Conservation (phyloP, 768 basidiomycete genomes). For the Pleurotus pulmonarius region DNA sequence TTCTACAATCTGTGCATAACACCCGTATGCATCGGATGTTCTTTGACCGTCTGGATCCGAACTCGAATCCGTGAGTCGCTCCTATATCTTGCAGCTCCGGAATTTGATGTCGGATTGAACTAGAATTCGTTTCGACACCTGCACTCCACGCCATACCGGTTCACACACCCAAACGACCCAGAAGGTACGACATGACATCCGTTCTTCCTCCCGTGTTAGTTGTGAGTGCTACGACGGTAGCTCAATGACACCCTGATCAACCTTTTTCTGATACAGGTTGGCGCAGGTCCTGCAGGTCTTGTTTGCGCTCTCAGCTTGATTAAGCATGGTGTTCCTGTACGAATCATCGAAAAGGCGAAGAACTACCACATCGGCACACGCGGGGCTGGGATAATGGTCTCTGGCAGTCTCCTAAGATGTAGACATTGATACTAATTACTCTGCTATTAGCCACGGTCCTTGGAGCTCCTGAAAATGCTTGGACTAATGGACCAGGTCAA, state of each 20-base stretch:
- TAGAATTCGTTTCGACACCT: too few relatives aligned
- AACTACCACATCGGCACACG: conserved; percentile 11
- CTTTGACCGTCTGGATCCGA: too few relatives aligned
- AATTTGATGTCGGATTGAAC: too few relatives aligned
- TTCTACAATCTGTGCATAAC: too few relatives aligned
- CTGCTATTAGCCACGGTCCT: conserved; percentile 16
- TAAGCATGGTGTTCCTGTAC: conserved; percentile 28
- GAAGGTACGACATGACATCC: not conserved
- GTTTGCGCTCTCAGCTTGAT: conserved; percentile 11
- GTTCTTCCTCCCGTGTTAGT: not conserved
- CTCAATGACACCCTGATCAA: too few relatives aligned
- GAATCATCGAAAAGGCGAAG: conserved; percentile 31
- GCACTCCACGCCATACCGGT: too few relatives aligned
- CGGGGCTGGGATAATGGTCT: conserved; percentile 14
- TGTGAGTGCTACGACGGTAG: not conserved
- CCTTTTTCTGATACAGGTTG: not conserved
- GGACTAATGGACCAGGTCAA: conserved; percentile 16
- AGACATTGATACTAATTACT: not conserved
- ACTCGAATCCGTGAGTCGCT: too few relatives aligned
- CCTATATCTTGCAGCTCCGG: too few relatives aligned
- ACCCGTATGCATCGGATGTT: too few relatives aligned
- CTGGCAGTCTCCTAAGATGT: not conserved
- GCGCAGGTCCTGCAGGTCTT: conserved; percentile 10
- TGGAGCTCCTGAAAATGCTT: conserved; percentile 21
- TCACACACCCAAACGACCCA: too few relatives aligned